Conservation (phyloP, 2,329 filamentous ascomycete species). For the Talaromyces sp. region DNA sequence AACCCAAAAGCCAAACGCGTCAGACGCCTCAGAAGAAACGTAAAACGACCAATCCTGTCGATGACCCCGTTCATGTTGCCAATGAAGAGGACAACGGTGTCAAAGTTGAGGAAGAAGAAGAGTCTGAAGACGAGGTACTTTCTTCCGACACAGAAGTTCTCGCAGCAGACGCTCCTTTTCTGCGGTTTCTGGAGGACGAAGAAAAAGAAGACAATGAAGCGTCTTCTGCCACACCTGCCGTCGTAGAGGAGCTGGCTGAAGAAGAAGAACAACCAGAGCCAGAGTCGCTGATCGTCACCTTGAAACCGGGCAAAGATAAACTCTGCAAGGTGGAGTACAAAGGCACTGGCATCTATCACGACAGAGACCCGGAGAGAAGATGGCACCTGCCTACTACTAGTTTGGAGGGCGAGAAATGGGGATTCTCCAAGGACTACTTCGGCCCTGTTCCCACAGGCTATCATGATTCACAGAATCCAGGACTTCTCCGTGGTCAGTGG, state of each 20-base stretch:
- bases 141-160: neutral
- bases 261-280: neutral
- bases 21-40: slow-evolving; percentile 7
- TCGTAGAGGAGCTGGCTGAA: neutral
- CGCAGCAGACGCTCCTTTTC: slow-evolving; percentile 8
- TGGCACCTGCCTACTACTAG: slow-evolving; percentile 7
- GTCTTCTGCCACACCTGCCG: neutral
- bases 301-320: slow-evolving; percentile 2
- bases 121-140: neutral
- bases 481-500: slow-evolving; percentile 10
- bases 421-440: slow-evolving; percentile 10
- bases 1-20: neutral
- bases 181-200: neutral
- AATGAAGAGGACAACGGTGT: neutral
- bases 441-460: slow-evolving; percentile 6
- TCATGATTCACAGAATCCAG: slow-evolving; percentile 5
- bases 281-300: slow-evolving; percentile 3
- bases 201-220: neutral
- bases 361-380: slow-evolving; percentile 9
- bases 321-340: slow-evolving; percentile 5
- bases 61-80: neutral
- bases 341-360: slow-evolving; percentile 9
- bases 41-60: neutral
- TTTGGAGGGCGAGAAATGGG: slow-evolving; percentile 5
- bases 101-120: neutral